A percentile compares a stretch with the other conserved stretches of the same genome.
Conservation (phyloP, 2,329 filamentous ascomycete species). For the Phyllosticta citriasiana region DNA sequence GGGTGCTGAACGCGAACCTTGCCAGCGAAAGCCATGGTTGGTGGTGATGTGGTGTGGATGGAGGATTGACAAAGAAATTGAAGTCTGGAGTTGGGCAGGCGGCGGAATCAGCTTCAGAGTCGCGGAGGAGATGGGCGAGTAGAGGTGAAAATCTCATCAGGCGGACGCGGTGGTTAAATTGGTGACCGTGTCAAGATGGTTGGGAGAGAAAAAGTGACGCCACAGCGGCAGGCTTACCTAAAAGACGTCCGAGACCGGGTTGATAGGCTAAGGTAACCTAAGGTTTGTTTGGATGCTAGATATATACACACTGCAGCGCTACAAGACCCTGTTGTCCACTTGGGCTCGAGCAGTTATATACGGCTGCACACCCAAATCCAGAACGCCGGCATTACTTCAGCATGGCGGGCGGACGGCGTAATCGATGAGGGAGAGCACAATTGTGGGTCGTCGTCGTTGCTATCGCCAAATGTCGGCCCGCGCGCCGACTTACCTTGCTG, state of each 20-base stretch:
- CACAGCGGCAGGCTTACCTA: not conserved
- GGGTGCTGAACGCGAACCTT: slow-evolving; percentile 32
- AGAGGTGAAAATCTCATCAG: not conserved
- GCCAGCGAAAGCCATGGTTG: slow-evolving; percentile 23
- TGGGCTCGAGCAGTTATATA: not conserved
- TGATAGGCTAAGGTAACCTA: not conserved
- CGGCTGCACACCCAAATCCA: slow-evolving; percentile 1
- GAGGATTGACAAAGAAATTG: not conserved
- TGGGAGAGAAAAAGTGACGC: not conserved
- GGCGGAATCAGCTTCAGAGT: not conserved
- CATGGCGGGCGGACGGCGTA: not conserved
- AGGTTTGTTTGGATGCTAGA: not conserved
- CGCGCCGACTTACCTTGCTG: slow-evolving; percentile 4
- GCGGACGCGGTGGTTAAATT: not conserved
- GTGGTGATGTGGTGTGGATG: not conserved
- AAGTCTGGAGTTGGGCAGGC: not conserved
- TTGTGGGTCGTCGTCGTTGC: slow-evolving; percentile 5
- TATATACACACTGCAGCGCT: not conserved
- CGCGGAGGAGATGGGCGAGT: not conserved
- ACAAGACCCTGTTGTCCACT: not conserved
- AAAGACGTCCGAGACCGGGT: not conserved
- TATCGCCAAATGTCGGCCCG: slow-evolving; percentile 8
- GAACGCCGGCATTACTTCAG: slow-evolving; percentile 11
- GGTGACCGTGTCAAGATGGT: not conserved
- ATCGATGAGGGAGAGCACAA: slow-evolving; percentile 7